Evolutionary conservation across 2,329 filamentous ascomycete genomes (phyloP).

Genomic region (Fusarium sp.): DNA sequence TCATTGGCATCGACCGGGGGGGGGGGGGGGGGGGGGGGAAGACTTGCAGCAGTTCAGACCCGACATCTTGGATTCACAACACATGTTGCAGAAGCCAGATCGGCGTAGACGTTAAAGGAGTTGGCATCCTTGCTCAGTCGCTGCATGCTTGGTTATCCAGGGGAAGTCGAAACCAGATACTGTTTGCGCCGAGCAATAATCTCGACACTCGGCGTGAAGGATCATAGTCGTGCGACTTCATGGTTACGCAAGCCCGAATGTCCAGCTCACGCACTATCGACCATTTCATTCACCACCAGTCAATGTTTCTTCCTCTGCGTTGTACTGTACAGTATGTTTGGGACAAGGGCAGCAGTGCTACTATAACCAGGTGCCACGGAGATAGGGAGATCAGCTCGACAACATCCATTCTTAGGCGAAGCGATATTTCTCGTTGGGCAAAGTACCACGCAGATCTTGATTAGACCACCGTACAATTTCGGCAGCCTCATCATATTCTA

Average conservation of each 20-base stretch:
- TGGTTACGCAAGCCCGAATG: conserved; percentile 13
- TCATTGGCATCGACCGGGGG: background rate
- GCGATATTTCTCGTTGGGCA: background rate
- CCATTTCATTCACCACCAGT: background rate
- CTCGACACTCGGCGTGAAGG: background rate
- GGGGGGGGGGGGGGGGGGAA: background rate
- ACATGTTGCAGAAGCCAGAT: conserved; percentile 14
- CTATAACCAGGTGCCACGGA: background rate
- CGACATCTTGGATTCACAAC: conserved; percentile 20
- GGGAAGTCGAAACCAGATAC: background rate
- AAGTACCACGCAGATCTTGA: background rate
- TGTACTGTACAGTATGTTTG: background rate
- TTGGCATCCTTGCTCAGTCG: background rate
- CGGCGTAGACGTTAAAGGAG: conserved; percentile 18
- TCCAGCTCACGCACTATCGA: conserved; percentile 4
- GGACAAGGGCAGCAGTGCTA: background rate
- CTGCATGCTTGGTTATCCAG: background rate
- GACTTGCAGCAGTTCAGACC: conserved; percentile 26
- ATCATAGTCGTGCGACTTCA: conserved; percentile 12
- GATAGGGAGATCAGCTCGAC: background rate
- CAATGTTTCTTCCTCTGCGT: background rate
- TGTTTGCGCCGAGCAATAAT: background rate
- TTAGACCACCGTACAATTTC: background rate
- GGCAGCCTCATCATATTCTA: background rate
- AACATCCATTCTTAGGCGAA: background rate